Evolutionary conservation across 345 rosid species (phyloP).

Genomic region (Camelina laxa): DNA sequence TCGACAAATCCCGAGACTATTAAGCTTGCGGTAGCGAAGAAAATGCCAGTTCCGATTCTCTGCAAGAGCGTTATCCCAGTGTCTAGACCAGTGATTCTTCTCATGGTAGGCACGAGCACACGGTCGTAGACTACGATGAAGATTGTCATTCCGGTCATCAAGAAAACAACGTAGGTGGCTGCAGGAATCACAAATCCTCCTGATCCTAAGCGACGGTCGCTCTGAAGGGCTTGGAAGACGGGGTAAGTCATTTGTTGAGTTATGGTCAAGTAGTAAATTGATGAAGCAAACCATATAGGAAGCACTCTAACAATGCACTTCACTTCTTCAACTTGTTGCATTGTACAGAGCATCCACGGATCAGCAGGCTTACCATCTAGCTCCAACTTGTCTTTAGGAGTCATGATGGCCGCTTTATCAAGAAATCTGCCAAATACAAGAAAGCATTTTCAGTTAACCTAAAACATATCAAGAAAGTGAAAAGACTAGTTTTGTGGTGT

Average conservation of each 20-base stretch:
- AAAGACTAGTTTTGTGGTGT: neutral
- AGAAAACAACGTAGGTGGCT: constrained; percentile 59
- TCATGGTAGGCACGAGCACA: constrained; percentile 51
- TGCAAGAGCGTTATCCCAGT: constrained; percentile 54
- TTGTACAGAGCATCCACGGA: constrained; percentile 68
- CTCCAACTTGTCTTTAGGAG: constrained; percentile 47
- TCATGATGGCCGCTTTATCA: constrained; percentile 63
- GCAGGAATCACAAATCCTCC: constrained; percentile 60
- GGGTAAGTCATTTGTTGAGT: constrained; percentile 61
- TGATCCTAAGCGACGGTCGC: constrained; percentile 52
- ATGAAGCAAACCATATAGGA: constrained; percentile 62
- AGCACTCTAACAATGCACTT: constrained; percentile 66
- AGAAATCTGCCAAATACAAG: constrained; percentile 47
- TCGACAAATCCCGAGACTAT: constrained; percentile 55
- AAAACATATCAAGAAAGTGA: neutral
- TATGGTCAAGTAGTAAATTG: constrained; percentile 48
- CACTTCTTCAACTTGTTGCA: constrained; percentile 77
- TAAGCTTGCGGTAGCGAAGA: constrained; percentile 47
- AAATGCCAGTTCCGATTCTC: constrained; percentile 55
- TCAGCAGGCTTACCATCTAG: constrained; percentile 55
- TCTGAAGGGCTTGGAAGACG: constrained; percentile 68
- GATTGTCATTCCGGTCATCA: constrained; percentile 56
- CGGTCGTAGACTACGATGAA: constrained; percentile 65
- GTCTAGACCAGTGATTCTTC: constrained; percentile 49
- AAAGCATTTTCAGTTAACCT: constrained; percentile 23